Evolutionary conservation across 208 protist species (phyloP).

Genomic region (Trypanosoma platydactyli): DNA sequence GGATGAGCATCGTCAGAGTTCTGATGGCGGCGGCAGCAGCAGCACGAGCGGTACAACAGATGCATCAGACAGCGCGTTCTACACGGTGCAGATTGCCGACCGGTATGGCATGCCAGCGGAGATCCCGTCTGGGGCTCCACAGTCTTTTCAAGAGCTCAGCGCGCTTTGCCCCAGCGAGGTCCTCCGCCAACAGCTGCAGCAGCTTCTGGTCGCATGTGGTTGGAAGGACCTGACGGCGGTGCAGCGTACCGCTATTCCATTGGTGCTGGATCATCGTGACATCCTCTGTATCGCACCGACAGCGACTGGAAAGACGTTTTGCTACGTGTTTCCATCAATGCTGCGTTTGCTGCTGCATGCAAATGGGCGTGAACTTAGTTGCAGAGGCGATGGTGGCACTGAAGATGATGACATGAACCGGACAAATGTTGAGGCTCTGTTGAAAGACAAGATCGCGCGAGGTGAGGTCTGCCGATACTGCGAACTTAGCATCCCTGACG

Average conservation of each 20-base stretch:
- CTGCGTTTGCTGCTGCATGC: conserved; percentile 58
- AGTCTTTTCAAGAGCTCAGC: conserved; percentile 54
- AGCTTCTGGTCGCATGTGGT: conserved; percentile 30
- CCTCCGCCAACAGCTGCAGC: conserved; percentile 43
- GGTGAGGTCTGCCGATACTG: conserved; percentile 86
- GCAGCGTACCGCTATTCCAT: conserved; percentile 54
- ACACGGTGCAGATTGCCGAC: conserved; percentile 66
- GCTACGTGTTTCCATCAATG: conserved; percentile 84
- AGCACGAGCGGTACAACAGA: background rate
- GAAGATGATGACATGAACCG: conserved; percentile 30
- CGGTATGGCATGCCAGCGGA: conserved; percentile 76
- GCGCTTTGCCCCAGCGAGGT: conserved; percentile 39
- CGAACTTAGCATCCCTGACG: conserved; percentile 54
- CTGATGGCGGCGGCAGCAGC: background rate
- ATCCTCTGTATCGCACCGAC: conserved; percentile 86
- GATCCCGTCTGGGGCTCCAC: conserved; percentile 38
- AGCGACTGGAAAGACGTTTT: conserved; percentile 91
- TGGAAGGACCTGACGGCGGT: conserved; percentile 55
- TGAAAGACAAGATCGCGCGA: conserved; percentile 60
- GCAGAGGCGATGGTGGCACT: background rate
- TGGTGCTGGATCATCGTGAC: conserved; percentile 78
- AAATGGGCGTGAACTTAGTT: background rate
- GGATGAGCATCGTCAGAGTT: background rate
- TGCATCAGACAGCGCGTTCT: conserved; percentile 12
- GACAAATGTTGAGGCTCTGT: conserved; percentile 50